Evolutionary conservation across 164 flowering plant species (phyloP).

Genomic region (Protea cynaroides): DNA sequence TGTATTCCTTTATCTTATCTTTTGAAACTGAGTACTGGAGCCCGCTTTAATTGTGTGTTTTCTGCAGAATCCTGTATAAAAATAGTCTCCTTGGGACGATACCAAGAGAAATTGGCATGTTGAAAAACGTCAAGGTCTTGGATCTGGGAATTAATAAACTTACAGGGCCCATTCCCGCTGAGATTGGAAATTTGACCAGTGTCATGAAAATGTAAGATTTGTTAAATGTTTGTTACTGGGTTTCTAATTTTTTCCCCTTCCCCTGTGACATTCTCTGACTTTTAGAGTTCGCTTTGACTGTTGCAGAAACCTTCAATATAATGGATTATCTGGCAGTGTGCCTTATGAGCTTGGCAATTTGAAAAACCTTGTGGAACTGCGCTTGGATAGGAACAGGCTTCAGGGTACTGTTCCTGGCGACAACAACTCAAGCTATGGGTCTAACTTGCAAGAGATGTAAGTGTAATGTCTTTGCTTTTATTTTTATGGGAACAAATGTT

Average conservation of each 20-base stretch:
- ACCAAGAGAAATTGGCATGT: conserved; percentile 67
- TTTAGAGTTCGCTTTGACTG: conserved; percentile 6
- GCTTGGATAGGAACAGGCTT: conserved; percentile 77
- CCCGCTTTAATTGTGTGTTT: conserved; percentile 1
- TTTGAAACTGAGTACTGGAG: background rate
- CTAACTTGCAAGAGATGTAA: conserved; percentile 46
- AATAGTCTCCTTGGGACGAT: conserved; percentile 70
- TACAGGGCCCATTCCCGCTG: conserved; percentile 74
- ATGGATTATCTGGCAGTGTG: conserved; percentile 66
- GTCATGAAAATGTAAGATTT: conserved; percentile 47
- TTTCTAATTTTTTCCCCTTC: background rate
- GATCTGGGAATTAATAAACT: conserved; percentile 82
- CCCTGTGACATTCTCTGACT: conserved; percentile 1
- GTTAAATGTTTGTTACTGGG: conserved; percentile 2
- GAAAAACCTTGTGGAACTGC: conserved; percentile 54
- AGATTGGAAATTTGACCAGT: conserved; percentile 57
- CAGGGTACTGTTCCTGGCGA: conserved; percentile 65
- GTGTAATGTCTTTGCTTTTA: conserved; percentile 15
- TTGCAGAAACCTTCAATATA: conserved; percentile 74
- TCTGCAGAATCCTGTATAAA: conserved; percentile 56
- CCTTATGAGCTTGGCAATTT: conserved; percentile 69
- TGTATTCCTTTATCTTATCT: background rate
- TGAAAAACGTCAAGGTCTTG: conserved; percentile 59
- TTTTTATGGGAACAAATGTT: no score
- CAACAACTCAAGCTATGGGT: conserved; percentile 22